A percentile compares a stretch with the other conserved stretches of the same genome.
phyloP scores from a whole-genome alignment of 2,329 filamentous ascomycete species.

The Beauveria scarabaeidicola region DNA sequence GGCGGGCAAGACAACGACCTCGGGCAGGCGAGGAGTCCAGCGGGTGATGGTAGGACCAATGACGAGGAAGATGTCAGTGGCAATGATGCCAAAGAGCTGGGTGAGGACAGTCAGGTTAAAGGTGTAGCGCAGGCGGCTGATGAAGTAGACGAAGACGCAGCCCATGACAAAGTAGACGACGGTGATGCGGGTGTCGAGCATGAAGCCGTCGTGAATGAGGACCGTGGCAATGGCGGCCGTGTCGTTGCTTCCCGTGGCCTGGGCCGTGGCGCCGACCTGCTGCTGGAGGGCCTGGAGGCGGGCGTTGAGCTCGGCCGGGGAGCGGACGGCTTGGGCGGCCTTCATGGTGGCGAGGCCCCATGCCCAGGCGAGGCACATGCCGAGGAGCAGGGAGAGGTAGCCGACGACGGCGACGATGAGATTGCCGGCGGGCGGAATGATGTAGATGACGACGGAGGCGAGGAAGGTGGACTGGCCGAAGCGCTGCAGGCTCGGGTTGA shows the following conservation, averaged over 20 bases:
- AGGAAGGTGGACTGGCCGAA: slow-evolving; percentile 40
- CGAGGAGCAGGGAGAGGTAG: slow-evolving; percentile 33
- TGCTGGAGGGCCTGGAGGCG: slow-evolving; percentile 25
- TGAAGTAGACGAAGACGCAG: slow-evolving; percentile 34
- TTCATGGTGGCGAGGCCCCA: slow-evolving; percentile 43
- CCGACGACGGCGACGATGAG: slow-evolving; percentile 37
- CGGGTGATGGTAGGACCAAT: slow-evolving; percentile 32
- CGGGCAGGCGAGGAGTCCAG: slow-evolving; percentile 31
- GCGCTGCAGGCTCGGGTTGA: slow-evolving; percentile 30
- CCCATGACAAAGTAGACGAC: slow-evolving; percentile 29
- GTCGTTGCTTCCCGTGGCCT: slow-evolving; percentile 15
- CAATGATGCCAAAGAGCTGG: slow-evolving; percentile 39
- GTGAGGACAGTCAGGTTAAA: slow-evolving; percentile 37
- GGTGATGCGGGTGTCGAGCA: slow-evolving; percentile 39
- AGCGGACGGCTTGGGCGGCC: slow-evolving; percentile 34
- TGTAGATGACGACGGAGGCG: slow-evolving; percentile 31
- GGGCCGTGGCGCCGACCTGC: slow-evolving; percentile 26
- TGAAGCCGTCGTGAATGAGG: slow-evolving; percentile 34
- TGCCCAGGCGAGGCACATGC: slow-evolving; percentile 39
- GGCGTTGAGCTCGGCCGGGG: slow-evolving; percentile 28
- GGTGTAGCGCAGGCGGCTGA: slow-evolving; percentile 33
- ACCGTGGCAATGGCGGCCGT: slow-evolving; percentile 17
- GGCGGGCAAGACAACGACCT: slow-evolving; percentile 34
- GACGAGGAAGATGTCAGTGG: slow-evolving; percentile 36
- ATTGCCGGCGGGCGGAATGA: slow-evolving; percentile 37